Evolutionary conservation across 2,329 filamentous ascomycete species (phyloP).

Genomic region (Phoma sp.): DNA sequence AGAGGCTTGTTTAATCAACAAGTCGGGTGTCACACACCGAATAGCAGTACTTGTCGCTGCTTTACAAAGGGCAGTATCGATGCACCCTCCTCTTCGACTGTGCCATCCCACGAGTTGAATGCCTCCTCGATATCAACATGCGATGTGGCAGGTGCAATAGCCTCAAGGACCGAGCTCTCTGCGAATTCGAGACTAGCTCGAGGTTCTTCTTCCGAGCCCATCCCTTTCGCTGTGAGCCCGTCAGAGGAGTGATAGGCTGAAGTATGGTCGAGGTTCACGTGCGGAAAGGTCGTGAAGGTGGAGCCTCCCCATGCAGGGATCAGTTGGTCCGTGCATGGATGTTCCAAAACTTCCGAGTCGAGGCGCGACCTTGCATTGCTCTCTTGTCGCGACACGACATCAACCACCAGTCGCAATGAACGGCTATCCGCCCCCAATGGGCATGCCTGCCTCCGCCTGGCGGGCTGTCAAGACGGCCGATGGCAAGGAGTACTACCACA

Average conservation of each 20-base stretch:
- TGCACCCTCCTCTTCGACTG: constrained; percentile 53
- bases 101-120: constrained; percentile 55
- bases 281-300: constrained; percentile 18
- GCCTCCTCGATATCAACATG: constrained; percentile 47
- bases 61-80: constrained; percentile 64
- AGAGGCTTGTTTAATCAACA: constrained; percentile 54
- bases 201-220: constrained; percentile 27
- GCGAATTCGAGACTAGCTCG: constrained; percentile 48
- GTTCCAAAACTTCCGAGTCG: constrained; percentile 12
- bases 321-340: constrained; percentile 8
- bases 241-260: background rate
- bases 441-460: constrained; percentile 63
- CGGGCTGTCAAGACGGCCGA: constrained; percentile 82
- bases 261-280: constrained; percentile 23
- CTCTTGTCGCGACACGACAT: background rate
- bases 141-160: constrained; percentile 48
- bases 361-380: background rate
- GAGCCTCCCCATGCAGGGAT: constrained; percentile 11
- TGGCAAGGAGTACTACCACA: constrained; percentile 91
- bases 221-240: constrained; percentile 12
- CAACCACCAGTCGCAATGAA: constrained; percentile 59
- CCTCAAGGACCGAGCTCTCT: constrained; percentile 49
- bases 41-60: constrained; percentile 71
- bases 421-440: constrained; percentile 60
- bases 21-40: constrained; percentile 64